These are phyloP conservation scores for Phialocephala sp. DNA, from an alignment of 2,329 filamentous ascomycete species.

Conservation along the genomic window DNA sequence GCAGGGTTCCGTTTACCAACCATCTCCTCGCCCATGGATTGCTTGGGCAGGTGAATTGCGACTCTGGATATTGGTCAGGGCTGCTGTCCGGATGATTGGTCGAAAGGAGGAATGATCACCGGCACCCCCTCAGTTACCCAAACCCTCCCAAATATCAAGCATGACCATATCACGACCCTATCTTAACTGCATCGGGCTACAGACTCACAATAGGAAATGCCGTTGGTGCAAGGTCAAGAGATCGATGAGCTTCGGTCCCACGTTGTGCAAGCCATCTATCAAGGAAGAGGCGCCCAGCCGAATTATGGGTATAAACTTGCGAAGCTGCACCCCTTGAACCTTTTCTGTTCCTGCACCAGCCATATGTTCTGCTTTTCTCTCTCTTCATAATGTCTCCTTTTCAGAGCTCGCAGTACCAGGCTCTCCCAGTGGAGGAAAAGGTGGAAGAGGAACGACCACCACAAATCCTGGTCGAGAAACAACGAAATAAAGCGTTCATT, in stretches of 20 bases:
- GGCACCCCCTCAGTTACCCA: slow-evolving; percentile 21
- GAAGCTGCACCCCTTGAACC: neutral
- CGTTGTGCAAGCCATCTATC: slow-evolving; percentile 13
- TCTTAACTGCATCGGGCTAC: slow-evolving; percentile 18
- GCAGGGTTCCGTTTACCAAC: neutral
- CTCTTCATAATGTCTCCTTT: slow-evolving; percentile 26
- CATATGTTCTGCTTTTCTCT: slow-evolving; percentile 8
- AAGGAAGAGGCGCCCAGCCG: slow-evolving; percentile 4
- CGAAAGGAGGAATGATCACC: slow-evolving; percentile 26
- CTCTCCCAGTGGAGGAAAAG: slow-evolving; percentile 25
- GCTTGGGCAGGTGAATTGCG: slow-evolving; percentile 20
- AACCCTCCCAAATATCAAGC: slow-evolving; percentile 10
- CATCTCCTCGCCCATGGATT: slow-evolving; percentile 19
- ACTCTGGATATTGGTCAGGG: slow-evolving; percentile 10
- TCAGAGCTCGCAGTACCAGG: slow-evolving; percentile 20
- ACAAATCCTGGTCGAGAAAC: slow-evolving; percentile 10
- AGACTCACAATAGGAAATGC: slow-evolving; percentile 25
- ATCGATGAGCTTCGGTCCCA: slow-evolving; percentile 27
- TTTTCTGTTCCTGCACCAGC: slow-evolving; percentile 8
- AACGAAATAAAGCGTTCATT: neutral
- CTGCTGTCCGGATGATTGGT: slow-evolving; percentile 23
- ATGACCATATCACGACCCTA: slow-evolving; percentile 10
- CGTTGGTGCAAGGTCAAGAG: slow-evolving; percentile 24
- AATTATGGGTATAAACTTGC: neutral
- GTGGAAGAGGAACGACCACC: slow-evolving; percentile 6